Evolutionary conservation across 768 basidiomycete species (phyloP).

Genomic region (Aureoboletus auriporus): DNA sequence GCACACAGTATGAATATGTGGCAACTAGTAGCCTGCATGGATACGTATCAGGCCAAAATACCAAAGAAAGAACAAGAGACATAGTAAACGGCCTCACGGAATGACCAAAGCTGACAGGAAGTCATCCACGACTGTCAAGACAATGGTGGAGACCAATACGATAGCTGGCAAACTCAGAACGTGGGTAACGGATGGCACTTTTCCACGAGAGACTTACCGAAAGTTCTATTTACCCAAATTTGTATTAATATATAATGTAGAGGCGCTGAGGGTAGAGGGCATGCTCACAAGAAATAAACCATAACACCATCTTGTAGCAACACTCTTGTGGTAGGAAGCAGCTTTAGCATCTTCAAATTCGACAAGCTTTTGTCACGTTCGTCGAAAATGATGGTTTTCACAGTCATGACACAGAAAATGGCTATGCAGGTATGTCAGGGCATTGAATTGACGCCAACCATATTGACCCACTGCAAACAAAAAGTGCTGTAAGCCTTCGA

Average conservation of each 20-base stretch:
- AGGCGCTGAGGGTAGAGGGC: not conserved
- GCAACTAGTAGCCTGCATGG: slow-evolving; percentile 12
- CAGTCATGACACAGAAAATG: slow-evolving; percentile 15
- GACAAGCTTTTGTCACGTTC: not conserved
- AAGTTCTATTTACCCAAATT: slow-evolving; percentile 9
- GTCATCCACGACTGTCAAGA: slow-evolving; percentile 11
- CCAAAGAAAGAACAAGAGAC: not conserved
- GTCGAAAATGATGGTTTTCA: slow-evolving; percentile 7
- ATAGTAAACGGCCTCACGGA: slow-evolving; percentile 5
- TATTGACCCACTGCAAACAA: slow-evolving; percentile 14
- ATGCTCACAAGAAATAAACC: slow-evolving; percentile 17
- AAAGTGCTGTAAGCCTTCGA: slow-evolving; percentile 15
- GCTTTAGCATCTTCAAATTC: not conserved
- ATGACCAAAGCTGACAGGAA: slow-evolving; percentile 10
- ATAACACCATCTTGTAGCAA: slow-evolving; percentile 11
- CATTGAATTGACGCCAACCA: not conserved
- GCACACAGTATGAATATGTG: slow-evolving; percentile 20
- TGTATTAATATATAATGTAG: not conserved
- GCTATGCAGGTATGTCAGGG: slow-evolving; percentile 9
- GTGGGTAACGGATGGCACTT: not conserved
- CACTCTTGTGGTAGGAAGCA: not conserved
- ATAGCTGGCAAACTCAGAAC: slow-evolving; percentile 1
- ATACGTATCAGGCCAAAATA: slow-evolving; percentile 2
- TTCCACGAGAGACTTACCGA: slow-evolving; percentile 8
- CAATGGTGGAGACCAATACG: slow-evolving; percentile 15